Evolutionary conservation across 495 filamentous ascomycete genomes (phyloP), one percentile per base, ranked within the genome.

Genomic region (Aspergillus carlsbadensis): DNA sequence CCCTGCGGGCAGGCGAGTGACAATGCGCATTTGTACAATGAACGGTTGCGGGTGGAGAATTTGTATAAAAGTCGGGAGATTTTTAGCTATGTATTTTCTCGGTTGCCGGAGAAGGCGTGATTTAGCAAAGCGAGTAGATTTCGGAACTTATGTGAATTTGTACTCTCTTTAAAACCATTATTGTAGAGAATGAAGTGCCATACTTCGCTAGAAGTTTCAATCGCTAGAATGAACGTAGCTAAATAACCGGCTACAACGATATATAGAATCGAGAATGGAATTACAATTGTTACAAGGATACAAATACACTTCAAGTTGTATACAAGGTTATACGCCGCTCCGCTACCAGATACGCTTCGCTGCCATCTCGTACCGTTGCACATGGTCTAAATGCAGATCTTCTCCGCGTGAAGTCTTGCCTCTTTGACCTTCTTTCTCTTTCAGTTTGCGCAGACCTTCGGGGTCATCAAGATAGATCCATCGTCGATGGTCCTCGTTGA

Each of bases 1-100:
- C 95, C 94, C 0, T 96, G 92, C 65, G 94, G 94, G 2, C 94
- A 98, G 70, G 91, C 92, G 39, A 97, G 91, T 65, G 94, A 98
- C 67, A 83, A 84, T 49, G 94, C 92, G 22, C 94, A 98, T 84
- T 71, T 98, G 71, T 90, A 95, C 63, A 97, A 98, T 68, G 94
- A 98, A 79, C 76, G 95, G 52, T 70, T 98, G 68, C 78, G 94
- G 36, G 76, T 98, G 47, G 71, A 87, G 64, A 98, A 98, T 69
- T 68, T 98, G 65, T 87, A 89, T 56, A 96, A 95, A 74, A 93
- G 90, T 60, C 84, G 89, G 57, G 90, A 92, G 68, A 96, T 98
- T 35, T 96, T 98, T 61, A 83, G 86, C 52, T 84, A 81, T 64
- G 90, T 98, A 21, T 98, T 98, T 70, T 73, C 72, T 58, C 79